These are phyloP conservation scores for Isoetes engelmannii DNA, from an alignment of 83 land plant genomes.

Conservation along the genomic window DNA sequence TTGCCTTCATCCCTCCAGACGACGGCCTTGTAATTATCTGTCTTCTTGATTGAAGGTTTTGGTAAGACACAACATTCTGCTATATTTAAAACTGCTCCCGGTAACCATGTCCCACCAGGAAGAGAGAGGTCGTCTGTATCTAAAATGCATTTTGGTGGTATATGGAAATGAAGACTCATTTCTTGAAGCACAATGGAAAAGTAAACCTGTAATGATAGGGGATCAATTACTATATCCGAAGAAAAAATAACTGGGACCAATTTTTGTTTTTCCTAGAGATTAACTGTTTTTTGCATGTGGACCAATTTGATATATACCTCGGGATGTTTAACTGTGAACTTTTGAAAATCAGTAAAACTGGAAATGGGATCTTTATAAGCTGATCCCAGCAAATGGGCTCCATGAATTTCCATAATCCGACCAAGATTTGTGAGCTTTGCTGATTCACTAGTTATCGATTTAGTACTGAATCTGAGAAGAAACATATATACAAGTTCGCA, in stretches of 20 bases:
- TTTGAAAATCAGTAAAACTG: conserved; percentile 52
- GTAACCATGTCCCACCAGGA: conserved; percentile 77
- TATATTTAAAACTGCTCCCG: conserved; percentile 68
- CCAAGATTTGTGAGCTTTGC: conserved; percentile 69
- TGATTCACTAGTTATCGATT: conserved; percentile 32
- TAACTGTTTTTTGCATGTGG: no score
- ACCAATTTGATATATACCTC: no score
- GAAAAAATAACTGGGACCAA: not conserved
- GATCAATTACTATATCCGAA: not conserved
- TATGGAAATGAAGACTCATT: conserved; percentile 51
- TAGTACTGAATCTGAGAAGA: not conserved
- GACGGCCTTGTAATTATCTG: conserved; percentile 55
- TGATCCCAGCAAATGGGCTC: conserved; percentile 58
- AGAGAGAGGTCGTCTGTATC: conserved; percentile 47
- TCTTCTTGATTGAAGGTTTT: conserved; percentile 34
- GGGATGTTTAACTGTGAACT: conserved; percentile 63
- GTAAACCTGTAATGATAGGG: conserved; percentile 47
- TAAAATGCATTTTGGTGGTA: conserved; percentile 48
- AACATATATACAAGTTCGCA: not conserved
- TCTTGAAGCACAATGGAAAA: conserved; percentile 58
- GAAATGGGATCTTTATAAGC: conserved; percentile 62
- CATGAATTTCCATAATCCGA: conserved; percentile 51
- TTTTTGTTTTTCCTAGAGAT: conserved; percentile 8
- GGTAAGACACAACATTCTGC: conserved; percentile 79
- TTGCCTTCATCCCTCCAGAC: conserved; percentile 75